A percentile compares a stretch with the other conserved stretches of the same genome.
Conservation (phyloP, 2,329 filamentous ascomycete genomes). For the Zasmidium cellare region DNA sequence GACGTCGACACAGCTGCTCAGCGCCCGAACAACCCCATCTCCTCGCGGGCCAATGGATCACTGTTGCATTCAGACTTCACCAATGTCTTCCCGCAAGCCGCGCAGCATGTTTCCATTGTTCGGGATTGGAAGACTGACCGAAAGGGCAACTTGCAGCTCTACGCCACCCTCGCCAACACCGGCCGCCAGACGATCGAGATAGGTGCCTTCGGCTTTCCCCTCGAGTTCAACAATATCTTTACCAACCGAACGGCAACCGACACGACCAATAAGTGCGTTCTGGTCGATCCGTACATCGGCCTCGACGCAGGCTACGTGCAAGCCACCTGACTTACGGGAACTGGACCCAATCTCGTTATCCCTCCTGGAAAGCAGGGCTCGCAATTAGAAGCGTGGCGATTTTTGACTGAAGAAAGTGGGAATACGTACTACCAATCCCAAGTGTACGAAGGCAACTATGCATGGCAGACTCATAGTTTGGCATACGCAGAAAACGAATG, state of each 20-base stretch:
- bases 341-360: slow-evolving; percentile 55
- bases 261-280: slow-evolving; percentile 53
- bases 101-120: slow-evolving; percentile 49
- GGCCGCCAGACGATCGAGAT: slow-evolving; percentile 47
- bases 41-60: neutral
- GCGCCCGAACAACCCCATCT: neutral
- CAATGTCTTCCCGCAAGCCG: neutral
- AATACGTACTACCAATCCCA: slow-evolving; percentile 50
- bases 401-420: slow-evolving; percentile 49
- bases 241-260: slow-evolving; percentile 50
- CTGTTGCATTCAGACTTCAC: slow-evolving; percentile 5
- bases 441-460: slow-evolving; percentile 61
- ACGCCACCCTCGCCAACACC: slow-evolving; percentile 53
- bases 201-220: slow-evolving; percentile 59
- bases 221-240: slow-evolving; percentile 65
- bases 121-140: slow-evolving; percentile 55
- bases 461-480: slow-evolving; percentile 57
- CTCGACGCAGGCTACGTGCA: slow-evolving; percentile 60
- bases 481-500: slow-evolving; percentile 61
- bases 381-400: slow-evolving; percentile 57
- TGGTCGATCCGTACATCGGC: slow-evolving; percentile 62
- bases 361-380: slow-evolving; percentile 53
- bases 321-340: slow-evolving; percentile 53
- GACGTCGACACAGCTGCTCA: neutral
- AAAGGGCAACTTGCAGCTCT: slow-evolving; percentile 52